phyloP scores from a whole-genome alignment of 1,284 basidiomycete species.

The Ganoderma sinense region DNA sequence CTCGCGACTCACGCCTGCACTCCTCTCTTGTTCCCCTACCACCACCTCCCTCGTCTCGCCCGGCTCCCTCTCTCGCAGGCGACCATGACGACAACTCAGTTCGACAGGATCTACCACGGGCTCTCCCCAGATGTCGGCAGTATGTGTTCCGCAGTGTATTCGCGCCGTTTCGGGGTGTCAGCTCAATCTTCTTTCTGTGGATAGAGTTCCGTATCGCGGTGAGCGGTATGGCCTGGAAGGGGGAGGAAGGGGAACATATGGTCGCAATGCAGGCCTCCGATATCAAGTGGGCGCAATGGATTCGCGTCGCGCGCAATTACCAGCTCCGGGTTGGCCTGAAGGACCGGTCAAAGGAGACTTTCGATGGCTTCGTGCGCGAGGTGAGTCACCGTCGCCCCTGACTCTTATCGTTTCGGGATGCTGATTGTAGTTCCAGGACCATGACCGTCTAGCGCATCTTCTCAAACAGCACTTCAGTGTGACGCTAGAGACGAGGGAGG shows the following conservation, averaged over 20 bases:
- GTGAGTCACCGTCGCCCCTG: conserved; percentile 51
- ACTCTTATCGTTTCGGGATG: background rate
- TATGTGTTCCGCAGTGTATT: conserved; percentile 40
- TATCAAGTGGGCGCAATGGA: conserved; percentile 91
- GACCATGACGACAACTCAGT: conserved; percentile 72
- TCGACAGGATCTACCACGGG: conserved; percentile 85
- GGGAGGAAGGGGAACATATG: conserved; percentile 69
- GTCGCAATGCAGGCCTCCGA: conserved; percentile 75
- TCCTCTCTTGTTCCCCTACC: conserved; percentile 18
- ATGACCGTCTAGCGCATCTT: conserved; percentile 79
- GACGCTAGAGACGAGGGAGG: conserved; percentile 87
- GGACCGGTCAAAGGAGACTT: conserved; percentile 82
- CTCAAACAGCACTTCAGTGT: conserved; percentile 89
- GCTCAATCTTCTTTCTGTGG: conserved; percentile 17
- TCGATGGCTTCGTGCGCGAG: conserved; percentile 94
- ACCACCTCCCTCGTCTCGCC: conserved; percentile 31
- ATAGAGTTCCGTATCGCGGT: conserved; percentile 88
- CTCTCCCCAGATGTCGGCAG: conserved; percentile 81
- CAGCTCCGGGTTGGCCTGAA: conserved; percentile 87
- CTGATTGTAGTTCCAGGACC: conserved; percentile 61
- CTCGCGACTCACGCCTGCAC: conserved; percentile 10
- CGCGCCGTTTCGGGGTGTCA: background rate
- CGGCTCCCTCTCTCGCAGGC: conserved; percentile 25
- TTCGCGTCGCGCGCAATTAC: conserved; percentile 91
- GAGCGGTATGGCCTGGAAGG: conserved; percentile 94